phyloP scores from a whole-genome alignment of 345 rosid genomes.

The Clarkia xantiana region DNA sequence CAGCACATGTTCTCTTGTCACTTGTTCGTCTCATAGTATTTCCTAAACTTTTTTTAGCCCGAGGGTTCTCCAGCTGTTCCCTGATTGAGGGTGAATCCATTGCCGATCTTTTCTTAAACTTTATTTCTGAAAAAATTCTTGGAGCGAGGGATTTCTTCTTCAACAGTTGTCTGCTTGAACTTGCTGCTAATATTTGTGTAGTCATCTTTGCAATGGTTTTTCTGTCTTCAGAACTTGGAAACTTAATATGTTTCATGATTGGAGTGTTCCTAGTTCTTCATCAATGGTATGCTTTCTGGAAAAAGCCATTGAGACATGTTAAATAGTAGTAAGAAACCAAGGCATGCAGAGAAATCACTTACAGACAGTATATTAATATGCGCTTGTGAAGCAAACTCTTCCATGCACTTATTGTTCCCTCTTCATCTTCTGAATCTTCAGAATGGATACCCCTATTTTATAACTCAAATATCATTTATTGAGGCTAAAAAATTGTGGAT shows the following conservation, averaged over 20 bases:
- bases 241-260: constrained; percentile 49
- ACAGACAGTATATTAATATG: constrained; percentile 80
- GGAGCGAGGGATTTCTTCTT: constrained; percentile 19
- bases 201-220: constrained; percentile 14
- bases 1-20: constrained; percentile 16
- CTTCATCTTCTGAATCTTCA: constrained; percentile 37
- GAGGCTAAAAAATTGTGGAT: not conserved
- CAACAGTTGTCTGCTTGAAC: constrained; percentile 16
- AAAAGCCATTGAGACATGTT: too few species aligned
- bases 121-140: constrained; percentile 16
- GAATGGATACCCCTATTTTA: constrained; percentile 44
- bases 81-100: too few species aligned
- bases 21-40: constrained; percentile 23
- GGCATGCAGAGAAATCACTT: constrained; percentile 14
- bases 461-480: constrained; percentile 7
- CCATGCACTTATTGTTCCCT: constrained; percentile 58
- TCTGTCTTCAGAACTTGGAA: constrained; percentile 36
- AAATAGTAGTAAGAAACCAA: too few species aligned
- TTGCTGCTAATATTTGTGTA: too few species aligned
- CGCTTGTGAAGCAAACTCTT: constrained; percentile 55
- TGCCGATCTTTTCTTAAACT: constrained; percentile 12
- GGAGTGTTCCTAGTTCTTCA: constrained; percentile 74
- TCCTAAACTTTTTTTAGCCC: too few species aligned
- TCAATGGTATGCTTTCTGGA: constrained; percentile 60
- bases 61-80: too few species aligned